Percentiles rank a stretch among this genome's conserved stretches.
Evolutionary conservation across 1,284 basidiomycete genomes (phyloP).

Genomic region (Volvariella volvacea): DNA sequence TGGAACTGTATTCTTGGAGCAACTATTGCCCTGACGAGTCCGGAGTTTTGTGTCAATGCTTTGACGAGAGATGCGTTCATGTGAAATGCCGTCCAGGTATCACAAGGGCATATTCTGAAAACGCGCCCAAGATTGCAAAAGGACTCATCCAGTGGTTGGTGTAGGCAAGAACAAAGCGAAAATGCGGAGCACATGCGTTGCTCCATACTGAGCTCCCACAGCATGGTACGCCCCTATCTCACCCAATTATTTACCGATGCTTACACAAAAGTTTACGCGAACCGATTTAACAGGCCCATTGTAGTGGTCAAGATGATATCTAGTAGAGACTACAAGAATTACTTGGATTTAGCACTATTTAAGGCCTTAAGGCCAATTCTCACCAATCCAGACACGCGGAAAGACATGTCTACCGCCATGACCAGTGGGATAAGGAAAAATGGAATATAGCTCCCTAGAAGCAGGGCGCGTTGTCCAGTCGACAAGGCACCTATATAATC

Average conservation of each 20-base stretch:
- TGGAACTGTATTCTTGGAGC: no score
- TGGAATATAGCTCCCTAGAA: slow-evolving; percentile 71
- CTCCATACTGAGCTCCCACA: no score
- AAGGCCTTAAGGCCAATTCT: slow-evolving; percentile 3
- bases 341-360: slow-evolving; percentile 1
- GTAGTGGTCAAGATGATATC: no score
- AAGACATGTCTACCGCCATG: slow-evolving; percentile 70
- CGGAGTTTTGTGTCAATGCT: neutral
- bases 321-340: neutral
- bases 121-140: no score
- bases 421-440: slow-evolving; percentile 67
- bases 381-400: slow-evolving; percentile 31
- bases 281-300: no score
- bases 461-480: slow-evolving; percentile 35
- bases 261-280: no score
- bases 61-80: neutral
- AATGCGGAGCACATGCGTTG: no score
- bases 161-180: no score
- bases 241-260: no score
- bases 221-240: no score
- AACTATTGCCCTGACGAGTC: no score
- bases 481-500: slow-evolving; percentile 29
- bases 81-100: neutral
- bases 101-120: neutral
- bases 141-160: no score